A percentile compares a stretch with the other conserved stretches of the same genome.
phyloP scores from a whole-genome alignment of 495 filamentous ascomycete species.

The Oidiodendron maius region DNA sequence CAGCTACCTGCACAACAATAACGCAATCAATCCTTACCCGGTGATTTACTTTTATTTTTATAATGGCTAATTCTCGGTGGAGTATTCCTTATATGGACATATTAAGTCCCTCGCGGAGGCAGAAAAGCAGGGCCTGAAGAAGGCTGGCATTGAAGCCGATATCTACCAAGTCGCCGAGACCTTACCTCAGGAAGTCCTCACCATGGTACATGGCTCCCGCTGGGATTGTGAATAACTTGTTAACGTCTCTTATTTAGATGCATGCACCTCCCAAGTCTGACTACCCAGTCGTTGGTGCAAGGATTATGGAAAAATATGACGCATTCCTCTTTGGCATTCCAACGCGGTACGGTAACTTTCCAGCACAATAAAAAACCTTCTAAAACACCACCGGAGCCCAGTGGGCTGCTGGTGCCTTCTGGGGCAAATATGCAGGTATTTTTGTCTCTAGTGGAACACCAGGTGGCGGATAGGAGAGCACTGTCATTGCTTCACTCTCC shows the following conservation, averaged over 20 bases:
- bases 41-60: not conserved
- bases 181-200: slow-evolving; percentile 69
- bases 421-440: slow-evolving; percentile 72
- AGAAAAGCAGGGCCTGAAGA: slow-evolving; percentile 80
- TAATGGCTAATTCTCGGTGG: slow-evolving; percentile 75
- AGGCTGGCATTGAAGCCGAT: slow-evolving; percentile 47
- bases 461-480: slow-evolving; percentile 91
- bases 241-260: slow-evolving; percentile 51
- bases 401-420: slow-evolving; percentile 54
- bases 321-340: slow-evolving; percentile 90
- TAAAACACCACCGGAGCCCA: slow-evolving; percentile 12
- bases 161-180: slow-evolving; percentile 63
- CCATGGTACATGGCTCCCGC: no score
- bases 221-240: no score
- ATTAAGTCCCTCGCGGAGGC: slow-evolving; percentile 83
- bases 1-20: no score
- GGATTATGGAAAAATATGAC: slow-evolving; percentile 66
- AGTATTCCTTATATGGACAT: slow-evolving; percentile 81
- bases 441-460: slow-evolving; percentile 77
- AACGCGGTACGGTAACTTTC: slow-evolving; percentile 94
- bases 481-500: slow-evolving; percentile 71
- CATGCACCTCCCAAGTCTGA: slow-evolving; percentile 71
- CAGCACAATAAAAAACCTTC: slow-evolving; percentile 76
- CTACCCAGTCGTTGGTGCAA: slow-evolving; percentile 61
- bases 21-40: not conserved